Evolutionary conservation across 1,139 yeast genomes (phyloP).

Genomic region (Suhomyces yuchorum): DNA sequence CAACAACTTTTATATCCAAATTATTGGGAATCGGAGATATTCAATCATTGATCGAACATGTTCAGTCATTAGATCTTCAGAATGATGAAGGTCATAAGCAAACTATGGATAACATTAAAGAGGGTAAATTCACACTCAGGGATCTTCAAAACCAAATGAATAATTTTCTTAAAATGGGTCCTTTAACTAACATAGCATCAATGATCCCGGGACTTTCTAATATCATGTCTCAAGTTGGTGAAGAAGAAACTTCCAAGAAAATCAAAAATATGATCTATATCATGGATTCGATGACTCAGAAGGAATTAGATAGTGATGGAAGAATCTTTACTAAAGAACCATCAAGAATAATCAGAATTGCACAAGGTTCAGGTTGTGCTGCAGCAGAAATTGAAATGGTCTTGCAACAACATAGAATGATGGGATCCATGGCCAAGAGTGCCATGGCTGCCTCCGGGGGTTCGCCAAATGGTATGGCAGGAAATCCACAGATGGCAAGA

Average conservation of each 20-base stretch:
- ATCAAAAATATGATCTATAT: slow-evolving; percentile 89
- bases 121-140: slow-evolving; percentile 89
- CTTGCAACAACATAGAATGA: slow-evolving; percentile 87
- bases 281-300: slow-evolving; percentile 94
- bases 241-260: slow-evolving; percentile 81
- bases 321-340: slow-evolving; percentile 79
- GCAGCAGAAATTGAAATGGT: slow-evolving; percentile 94
- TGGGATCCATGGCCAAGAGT: slow-evolving; percentile 89
- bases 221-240: slow-evolving; percentile 84
- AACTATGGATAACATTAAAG: slow-evolving; percentile 89
- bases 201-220: slow-evolving; percentile 95
- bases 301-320: slow-evolving; percentile 92
- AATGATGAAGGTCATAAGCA: slow-evolving; percentile 69
- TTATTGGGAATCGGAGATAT: slow-evolving; percentile 94
- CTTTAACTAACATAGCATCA: slow-evolving; percentile 86
- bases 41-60: slow-evolving; percentile 92
- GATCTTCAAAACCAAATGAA: slow-evolving; percentile 96
- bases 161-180: slow-evolving; percentile 95
- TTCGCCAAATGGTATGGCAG: slow-evolving; percentile 27
- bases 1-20: slow-evolving; percentile 85
- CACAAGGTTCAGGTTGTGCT: slow-evolving; percentile 94
- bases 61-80: slow-evolving; percentile 83
- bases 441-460: slow-evolving; percentile 54
- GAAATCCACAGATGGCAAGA: slow-evolving; percentile 23
- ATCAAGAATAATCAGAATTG: slow-evolving; percentile 82